Percentiles rank a stretch among this genome's conserved stretches.
Evolutionary conservation across 352 stramenopile genomes (phyloP).

Genomic region (Globisporangium splendens): DNA sequence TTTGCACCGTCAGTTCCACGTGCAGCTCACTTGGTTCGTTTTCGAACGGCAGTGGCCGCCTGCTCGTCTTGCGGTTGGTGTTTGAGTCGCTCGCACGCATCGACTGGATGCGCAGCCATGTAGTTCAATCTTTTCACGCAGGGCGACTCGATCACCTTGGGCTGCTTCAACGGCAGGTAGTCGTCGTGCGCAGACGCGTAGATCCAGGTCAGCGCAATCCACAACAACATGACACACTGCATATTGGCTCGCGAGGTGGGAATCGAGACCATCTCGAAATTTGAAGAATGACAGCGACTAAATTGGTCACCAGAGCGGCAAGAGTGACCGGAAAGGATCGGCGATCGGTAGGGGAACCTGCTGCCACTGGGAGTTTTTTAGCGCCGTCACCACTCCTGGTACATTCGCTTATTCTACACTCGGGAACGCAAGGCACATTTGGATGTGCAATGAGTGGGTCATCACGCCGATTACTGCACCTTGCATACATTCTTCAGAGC

Average conservation of each 20-base stretch:
- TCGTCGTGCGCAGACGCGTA: slow-evolving; percentile 22
- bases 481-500: too few relatives aligned
- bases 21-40: slow-evolving; percentile 42
- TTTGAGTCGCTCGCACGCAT: background rate
- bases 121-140: slow-evolving; percentile 34
- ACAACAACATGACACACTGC: background rate
- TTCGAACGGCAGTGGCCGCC: slow-evolving; percentile 32
- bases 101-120: slow-evolving; percentile 17
- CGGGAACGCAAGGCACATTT: too few relatives aligned
- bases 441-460: too few relatives aligned
- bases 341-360: too few relatives aligned
- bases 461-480: too few relatives aligned
- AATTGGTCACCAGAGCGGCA: too few relatives aligned
- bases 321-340: too few relatives aligned
- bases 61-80: background rate
- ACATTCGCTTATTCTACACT: too few relatives aligned
- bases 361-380: too few relatives aligned
- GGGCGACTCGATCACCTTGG: slow-evolving; percentile 35
- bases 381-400: too few relatives aligned
- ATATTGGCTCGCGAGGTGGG: background rate
- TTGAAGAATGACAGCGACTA: too few relatives aligned
- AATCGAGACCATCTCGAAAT: too few relatives aligned
- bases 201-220: background rate
- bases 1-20: slow-evolving; percentile 52
- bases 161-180: slow-evolving; percentile 40